phyloP scores from a whole-genome alignment of 208 protist species.

The Leishmania aethiopica region DNA sequence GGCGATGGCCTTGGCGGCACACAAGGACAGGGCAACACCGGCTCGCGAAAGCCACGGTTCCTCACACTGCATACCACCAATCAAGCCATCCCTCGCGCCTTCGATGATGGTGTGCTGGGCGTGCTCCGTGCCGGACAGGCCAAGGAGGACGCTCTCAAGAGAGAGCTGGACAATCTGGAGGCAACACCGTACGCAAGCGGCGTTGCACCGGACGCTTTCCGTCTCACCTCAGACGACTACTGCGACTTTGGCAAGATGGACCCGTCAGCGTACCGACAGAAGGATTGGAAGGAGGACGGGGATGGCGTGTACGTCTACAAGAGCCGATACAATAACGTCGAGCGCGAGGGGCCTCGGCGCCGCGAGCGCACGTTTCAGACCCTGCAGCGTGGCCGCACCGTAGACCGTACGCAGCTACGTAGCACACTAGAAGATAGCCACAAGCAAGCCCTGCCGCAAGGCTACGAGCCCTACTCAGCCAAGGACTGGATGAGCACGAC shows the following conservation, averaged over 20 bases:
- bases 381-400: slow-evolving; percentile 52
- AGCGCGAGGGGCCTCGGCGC: slow-evolving; percentile 72
- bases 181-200: slow-evolving; percentile 44
- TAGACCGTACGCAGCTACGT: slow-evolving; percentile 55
- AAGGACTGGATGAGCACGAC: slow-evolving; percentile 88
- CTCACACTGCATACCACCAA: slow-evolving; percentile 64
- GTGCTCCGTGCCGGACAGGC: slow-evolving; percentile 52
- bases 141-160: slow-evolving; percentile 41
- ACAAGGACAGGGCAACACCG: neutral
- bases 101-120: slow-evolving; percentile 67
- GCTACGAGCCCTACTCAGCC: slow-evolving; percentile 72
- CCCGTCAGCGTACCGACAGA: slow-evolving; percentile 72
- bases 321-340: slow-evolving; percentile 89
- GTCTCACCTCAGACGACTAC: slow-evolving; percentile 89
- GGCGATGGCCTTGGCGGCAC: slow-evolving; percentile 7
- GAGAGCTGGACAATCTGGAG: slow-evolving; percentile 49
- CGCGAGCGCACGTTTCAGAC: slow-evolving; percentile 56
- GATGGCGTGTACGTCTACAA: slow-evolving; percentile 68
- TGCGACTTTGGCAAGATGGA: slow-evolving; percentile 82
- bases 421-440: slow-evolving; percentile 50
- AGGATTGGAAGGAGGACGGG: slow-evolving; percentile 37
- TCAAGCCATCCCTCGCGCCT: slow-evolving; percentile 62
- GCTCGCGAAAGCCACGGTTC: slow-evolving; percentile 60
- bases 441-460: slow-evolving; percentile 49
- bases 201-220: slow-evolving; percentile 57